These are phyloP conservation scores for Lippia alba DNA, from an alignment of 305 asterid genomes.

Conservation along the genomic window DNA sequence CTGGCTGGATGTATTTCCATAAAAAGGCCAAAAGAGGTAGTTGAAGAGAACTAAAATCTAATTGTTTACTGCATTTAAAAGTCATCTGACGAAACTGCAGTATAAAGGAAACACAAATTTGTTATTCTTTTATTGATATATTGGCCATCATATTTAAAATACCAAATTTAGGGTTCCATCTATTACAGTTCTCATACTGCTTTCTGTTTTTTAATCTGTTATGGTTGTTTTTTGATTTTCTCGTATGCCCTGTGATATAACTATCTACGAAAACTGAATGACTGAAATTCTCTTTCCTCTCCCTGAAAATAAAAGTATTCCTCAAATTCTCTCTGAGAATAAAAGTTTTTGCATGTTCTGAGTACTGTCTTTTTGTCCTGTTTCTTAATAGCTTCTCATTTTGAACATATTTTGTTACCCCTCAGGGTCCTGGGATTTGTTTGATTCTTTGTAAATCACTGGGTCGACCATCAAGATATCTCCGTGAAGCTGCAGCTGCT, in stretches of 20 bases:
- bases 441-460: conserved; percentile 76
- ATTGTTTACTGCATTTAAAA: not conserved
- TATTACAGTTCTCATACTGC: not conserved
- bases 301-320: not conserved
- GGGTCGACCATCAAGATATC: conserved; percentile 65
- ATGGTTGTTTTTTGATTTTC: conserved; percentile 1
- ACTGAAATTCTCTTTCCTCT: conserved; percentile 6
- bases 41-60: not conserved
- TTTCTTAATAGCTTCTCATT: conserved; percentile 24
- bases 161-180: not conserved
- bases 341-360: not conserved
- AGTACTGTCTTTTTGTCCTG: conserved; percentile 1
- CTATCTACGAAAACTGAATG: conserved; percentile 5
- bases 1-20: conserved; percentile 90
- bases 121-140: not conserved
- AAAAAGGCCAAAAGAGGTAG: conserved; percentile 96
- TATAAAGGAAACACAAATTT: conserved; percentile 2
- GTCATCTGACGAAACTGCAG: conserved; percentile 9
- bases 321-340: not conserved
- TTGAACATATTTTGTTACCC: conserved; percentile 24
- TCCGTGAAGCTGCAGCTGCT: conserved; percentile 98
- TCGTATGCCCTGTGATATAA: conserved; percentile 2
- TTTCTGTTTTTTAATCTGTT: conserved; percentile 8
- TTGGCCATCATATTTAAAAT: conserved; percentile 15
- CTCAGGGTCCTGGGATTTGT: conserved; percentile 76